Evolutionary conservation across 2,329 filamentous ascomycete species (phyloP).

Genomic region (Aspergillus aculeatinus): DNA sequence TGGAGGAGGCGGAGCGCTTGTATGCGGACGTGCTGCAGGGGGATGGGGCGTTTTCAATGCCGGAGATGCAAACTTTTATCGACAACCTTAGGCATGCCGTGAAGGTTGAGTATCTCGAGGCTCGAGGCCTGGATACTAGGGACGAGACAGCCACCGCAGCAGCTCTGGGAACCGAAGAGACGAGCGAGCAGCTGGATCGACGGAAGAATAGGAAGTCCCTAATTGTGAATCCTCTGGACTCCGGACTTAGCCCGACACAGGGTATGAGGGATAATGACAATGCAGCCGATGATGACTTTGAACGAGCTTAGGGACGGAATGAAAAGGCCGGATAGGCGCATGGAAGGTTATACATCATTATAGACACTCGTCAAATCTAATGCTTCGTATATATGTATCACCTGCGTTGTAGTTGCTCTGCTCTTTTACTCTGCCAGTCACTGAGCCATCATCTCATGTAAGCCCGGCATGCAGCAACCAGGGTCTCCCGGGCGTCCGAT

Average conservation of each 20-base stretch:
- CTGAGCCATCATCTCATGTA: too few species aligned
- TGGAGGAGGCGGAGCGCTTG: constrained; percentile 65
- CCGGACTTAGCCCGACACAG: constrained; percentile 45
- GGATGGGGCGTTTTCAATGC: constrained; percentile 48
- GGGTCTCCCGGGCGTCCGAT: not conserved
- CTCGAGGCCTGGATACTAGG: constrained; percentile 37
- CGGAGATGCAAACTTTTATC: constrained; percentile 52
- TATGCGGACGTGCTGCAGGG: constrained; percentile 48
- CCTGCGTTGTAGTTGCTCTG: too few species aligned
- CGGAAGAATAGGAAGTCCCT: constrained; percentile 58
- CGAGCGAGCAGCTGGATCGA: constrained; percentile 57
- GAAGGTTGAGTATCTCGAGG: constrained; percentile 45
- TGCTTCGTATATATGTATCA: constrained; percentile 6
- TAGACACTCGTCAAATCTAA: constrained; percentile 19
- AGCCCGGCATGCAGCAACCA: too few species aligned
- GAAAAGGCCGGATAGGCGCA: constrained; percentile 15
- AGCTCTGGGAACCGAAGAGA: constrained; percentile 38
- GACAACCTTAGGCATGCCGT: constrained; percentile 45
- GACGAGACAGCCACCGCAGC: constrained; percentile 31
- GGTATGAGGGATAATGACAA: constrained; percentile 34
- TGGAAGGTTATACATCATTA: constrained; percentile 21
- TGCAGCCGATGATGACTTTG: constrained; percentile 48
- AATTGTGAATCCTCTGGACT: constrained; percentile 53
- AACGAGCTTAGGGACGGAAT: constrained; percentile 38
- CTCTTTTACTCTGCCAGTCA: too few species aligned